Percentiles rank a stretch among this genome's conserved stretches.
phyloP scores from a whole-genome alignment of 192 early-diverging fungal species.

The Coemansia sp. region DNA sequence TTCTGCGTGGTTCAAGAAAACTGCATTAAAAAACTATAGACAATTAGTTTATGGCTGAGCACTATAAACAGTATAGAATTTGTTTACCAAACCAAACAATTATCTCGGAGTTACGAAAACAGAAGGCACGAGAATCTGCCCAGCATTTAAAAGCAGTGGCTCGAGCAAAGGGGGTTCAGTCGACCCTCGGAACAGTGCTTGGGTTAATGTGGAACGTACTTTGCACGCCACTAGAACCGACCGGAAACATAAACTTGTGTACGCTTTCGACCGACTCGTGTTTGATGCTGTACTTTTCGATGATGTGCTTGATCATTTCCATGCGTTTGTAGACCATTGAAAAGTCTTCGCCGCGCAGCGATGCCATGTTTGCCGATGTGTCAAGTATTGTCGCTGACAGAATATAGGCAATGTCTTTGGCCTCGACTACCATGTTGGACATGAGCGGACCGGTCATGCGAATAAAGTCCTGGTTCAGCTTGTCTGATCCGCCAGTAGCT shows the following conservation, averaged over 20 bases:
- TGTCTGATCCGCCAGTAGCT: constrained; percentile 28
- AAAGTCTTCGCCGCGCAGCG: constrained; percentile 44
- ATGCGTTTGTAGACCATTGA: constrained; percentile 40
- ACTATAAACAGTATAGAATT: not conserved
- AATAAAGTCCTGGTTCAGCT: constrained; percentile 46
- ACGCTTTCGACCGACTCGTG: constrained; percentile 16
- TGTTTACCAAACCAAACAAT: constrained; percentile 3
- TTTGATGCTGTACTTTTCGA: constrained; percentile 22
- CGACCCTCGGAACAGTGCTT: not conserved
- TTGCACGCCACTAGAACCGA: constrained; percentile 37
- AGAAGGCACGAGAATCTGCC: too few species aligned
- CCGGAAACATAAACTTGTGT: constrained; percentile 45
- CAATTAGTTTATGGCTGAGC: not conserved
- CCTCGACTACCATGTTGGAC: constrained; percentile 30
- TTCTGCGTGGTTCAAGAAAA: not conserved
- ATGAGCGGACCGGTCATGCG: constrained; percentile 48
- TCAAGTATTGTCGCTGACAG: constrained; percentile 46
- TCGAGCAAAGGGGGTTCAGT: not conserved
- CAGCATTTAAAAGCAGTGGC: too few species aligned
- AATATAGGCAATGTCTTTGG: constrained; percentile 30
- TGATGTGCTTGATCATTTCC: constrained; percentile 39
- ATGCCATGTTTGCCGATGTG: constrained; percentile 49
- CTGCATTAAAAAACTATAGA: not conserved
- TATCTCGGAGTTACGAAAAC: not conserved
- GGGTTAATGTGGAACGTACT: constrained; percentile 21